Conservation (phyloP, 176 grass and related monocot genomes). For the Oryza glumipatula region DNA sequence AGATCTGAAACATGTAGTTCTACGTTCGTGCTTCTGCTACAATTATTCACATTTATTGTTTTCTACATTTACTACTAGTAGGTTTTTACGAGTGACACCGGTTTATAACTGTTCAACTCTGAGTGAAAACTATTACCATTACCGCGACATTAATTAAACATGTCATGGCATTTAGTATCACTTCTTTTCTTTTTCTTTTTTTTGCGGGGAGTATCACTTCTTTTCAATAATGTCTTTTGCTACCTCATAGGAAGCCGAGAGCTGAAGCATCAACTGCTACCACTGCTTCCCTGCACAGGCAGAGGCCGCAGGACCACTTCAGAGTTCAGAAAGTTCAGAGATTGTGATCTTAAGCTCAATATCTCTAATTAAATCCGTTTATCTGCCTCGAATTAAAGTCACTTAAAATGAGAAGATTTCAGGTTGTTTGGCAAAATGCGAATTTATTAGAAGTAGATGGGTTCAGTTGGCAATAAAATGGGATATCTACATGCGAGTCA, state of each 20-base stretch:
- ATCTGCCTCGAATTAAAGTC: not conserved
- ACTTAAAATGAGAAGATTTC: not conserved
- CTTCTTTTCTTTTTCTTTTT: too few species aligned
- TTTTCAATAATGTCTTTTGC: not conserved
- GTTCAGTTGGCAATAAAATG: too few species aligned
- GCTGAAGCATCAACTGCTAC: not conserved
- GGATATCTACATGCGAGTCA: not conserved
- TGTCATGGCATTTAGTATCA: not conserved
- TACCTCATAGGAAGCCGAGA: not conserved
- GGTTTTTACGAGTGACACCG: not conserved
- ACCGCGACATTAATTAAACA: not conserved
- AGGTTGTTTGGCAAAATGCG: not conserved
- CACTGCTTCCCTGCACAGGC: not conserved
- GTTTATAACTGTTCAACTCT: not conserved
- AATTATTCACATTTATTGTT: not conserved
- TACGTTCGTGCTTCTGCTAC: not conserved
- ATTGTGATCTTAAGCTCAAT: not conserved
- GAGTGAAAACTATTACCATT: not conserved
- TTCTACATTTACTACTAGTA: not conserved
- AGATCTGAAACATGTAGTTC: not conserved
- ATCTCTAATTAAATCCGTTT: not conserved
- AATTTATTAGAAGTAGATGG: not conserved
- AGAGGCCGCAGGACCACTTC: not conserved
- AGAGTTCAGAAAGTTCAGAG: not conserved
- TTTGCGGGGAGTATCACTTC: too few species aligned